Evolutionary conservation across 2,329 filamentous ascomycete species (phyloP), one percentile per base, ranked within the genome.

Genomic region (Aureobasidium sp.): DNA sequence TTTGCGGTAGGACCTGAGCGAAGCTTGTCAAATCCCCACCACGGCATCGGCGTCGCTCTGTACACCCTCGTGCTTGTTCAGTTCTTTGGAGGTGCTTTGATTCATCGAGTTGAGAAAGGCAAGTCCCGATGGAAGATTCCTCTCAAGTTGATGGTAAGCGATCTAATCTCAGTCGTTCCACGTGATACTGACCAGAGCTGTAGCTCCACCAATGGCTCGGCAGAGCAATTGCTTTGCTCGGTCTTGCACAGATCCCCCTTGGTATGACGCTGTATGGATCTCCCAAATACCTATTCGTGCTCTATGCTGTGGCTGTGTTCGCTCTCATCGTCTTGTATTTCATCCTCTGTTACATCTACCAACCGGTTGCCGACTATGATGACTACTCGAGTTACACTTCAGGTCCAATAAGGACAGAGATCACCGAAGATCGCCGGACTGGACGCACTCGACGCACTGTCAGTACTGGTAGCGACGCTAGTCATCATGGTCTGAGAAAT

Each of bases 261-360:
- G 94, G 94, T 0, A 80, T 99, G 51, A 92, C 92, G 0, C 80
- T 99, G 1, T 99, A 97, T 70, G 94, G 94, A 6, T 96, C 92
- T 34, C 93, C 94, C 5, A 85, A 88, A 69, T 84, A 83, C 41
- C 81, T 92, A 3, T 99, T 97, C 73, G 86, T 99, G 58, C 79
- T 97, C 3, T 99, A 89, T 70, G 83, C 92, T 0, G 66, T 97
- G 0, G 93, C 88, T 80, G 87, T 64, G 6, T 62, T 60, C 32
- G 64, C 63, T 12, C 64, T 61, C 51, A 26, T 66, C 10, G 29
- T 63, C 42, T 39, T 64, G 20, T 66, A 61, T 26, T 64, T 64
- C 27, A 47, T 64, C 12, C 57, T 66, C 20, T 62, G 52, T 29
- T 58, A 61, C 46, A 52, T 64, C 8, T 63, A 64, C n/a, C 64